Conservation (phyloP, 305 asterid genomes). For the Ilex paraguariensis region DNA sequence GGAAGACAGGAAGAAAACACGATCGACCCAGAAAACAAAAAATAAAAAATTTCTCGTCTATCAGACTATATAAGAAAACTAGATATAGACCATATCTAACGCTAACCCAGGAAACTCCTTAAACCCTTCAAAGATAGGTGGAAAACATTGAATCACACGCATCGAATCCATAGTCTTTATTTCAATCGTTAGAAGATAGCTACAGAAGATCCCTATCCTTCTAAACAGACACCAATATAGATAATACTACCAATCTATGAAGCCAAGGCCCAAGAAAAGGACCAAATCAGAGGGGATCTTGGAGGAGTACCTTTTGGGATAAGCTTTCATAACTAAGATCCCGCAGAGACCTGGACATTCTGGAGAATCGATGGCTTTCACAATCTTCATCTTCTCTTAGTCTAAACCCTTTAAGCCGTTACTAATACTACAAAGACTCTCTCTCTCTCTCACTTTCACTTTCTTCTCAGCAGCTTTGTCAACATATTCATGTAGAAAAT, state of each 20-base stretch:
- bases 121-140: slow-evolving; percentile 32
- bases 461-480: too few relatives aligned
- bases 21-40: slow-evolving; percentile 8
- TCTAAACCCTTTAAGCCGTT: not conserved
- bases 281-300: slow-evolving; percentile 59
- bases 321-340: slow-evolving; percentile 43
- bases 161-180: slow-evolving; percentile 22
- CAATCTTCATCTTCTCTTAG: not conserved
- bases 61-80: slow-evolving; percentile 11
- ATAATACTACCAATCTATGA: slow-evolving; percentile 48
- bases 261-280: slow-evolving; percentile 52
- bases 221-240: not conserved
- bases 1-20: slow-evolving; percentile 7
- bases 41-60: not conserved
- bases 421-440: too few relatives aligned
- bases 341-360: slow-evolving; percentile 31
- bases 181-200: slow-evolving; percentile 1
- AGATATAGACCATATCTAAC: slow-evolving; percentile 31
- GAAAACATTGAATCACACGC: slow-evolving; percentile 34
- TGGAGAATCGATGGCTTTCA: slow-evolving; percentile 30
- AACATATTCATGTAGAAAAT: too few relatives aligned
- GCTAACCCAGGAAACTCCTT: slow-evolving; percentile 42
- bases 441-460: too few relatives aligned
- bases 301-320: slow-evolving; percentile 54
- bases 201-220: not conserved